Conservation (phyloP, 352 stramenopile species). For the Paralagenidium karlingii region DNA sequence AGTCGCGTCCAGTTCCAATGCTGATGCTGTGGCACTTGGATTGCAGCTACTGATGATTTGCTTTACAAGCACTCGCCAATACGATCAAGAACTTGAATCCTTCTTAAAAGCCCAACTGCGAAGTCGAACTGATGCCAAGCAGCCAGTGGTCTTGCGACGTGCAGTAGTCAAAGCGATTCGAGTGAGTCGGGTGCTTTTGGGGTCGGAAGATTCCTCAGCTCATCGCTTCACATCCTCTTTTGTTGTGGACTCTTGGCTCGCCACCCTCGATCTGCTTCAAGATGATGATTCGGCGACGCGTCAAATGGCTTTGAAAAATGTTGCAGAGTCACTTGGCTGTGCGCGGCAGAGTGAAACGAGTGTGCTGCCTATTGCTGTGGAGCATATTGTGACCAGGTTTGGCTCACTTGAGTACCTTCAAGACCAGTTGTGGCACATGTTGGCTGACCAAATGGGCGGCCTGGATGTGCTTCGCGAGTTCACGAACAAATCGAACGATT, state of each 20-base stretch:
- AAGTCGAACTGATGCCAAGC: slow-evolving; percentile 35
- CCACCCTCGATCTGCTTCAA: slow-evolving; percentile 45
- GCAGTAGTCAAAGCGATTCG: slow-evolving; percentile 36
- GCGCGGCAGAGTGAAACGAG: slow-evolving; percentile 33
- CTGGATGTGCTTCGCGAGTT: slow-evolving; percentile 26
- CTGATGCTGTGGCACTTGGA: slow-evolving; percentile 30
- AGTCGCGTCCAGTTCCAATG: slow-evolving; percentile 27
- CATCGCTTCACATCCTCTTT: too few species aligned
- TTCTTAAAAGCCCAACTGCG: slow-evolving; percentile 12
- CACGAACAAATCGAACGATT: slow-evolving; percentile 25
- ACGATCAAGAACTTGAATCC: background rate
- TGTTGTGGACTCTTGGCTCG: slow-evolving; percentile 36
- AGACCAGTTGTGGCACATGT: slow-evolving; percentile 8
- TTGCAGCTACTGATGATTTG: slow-evolving; percentile 43
- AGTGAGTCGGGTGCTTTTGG: slow-evolving; percentile 26
- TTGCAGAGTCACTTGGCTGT: slow-evolving; percentile 17
- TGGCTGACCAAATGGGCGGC: slow-evolving; percentile 28
- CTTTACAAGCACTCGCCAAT: slow-evolving; percentile 10
- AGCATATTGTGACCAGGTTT: slow-evolving; percentile 28
- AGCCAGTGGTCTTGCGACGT: slow-evolving; percentile 44
- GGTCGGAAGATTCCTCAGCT: slow-evolving; percentile 1
- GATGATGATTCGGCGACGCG: slow-evolving; percentile 38
- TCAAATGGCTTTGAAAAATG: too few species aligned
- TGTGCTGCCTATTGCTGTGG: slow-evolving; percentile 34
- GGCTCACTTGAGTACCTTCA: slow-evolving; percentile 13